Evolutionary conservation across 2,329 filamentous ascomycete species (phyloP), one percentile per base, ranked within the genome.

Genomic region (Lomentospora prolificans): DNA sequence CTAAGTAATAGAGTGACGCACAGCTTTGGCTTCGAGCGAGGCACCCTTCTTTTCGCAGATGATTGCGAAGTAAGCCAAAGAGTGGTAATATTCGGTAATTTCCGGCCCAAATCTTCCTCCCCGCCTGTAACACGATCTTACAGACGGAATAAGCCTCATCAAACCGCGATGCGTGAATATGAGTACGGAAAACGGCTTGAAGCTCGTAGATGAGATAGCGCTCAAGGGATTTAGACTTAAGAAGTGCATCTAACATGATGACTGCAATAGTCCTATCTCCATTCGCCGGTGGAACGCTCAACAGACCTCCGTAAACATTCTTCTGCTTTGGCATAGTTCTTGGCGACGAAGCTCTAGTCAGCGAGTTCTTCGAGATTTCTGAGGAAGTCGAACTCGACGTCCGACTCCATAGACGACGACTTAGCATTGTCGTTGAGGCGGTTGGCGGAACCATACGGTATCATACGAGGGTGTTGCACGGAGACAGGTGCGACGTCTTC

Each of bases 341-440:
- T 12, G 2, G 51, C 27, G 4, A 19, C 14, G 41, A 57, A 57
- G 14, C 51, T 44, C 4, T 50, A 39, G 25, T 54, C 53, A 10
- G 55, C 55, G 9, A 57, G 9, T n/a, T 57, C 55, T 24, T 54
- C 51, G 8, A 46, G 50, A 39, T 57, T 57, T 3, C 55, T n/a
- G 1, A 8, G 10, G 10, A 48, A 48, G n/a, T 27, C 44, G 7
- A 48, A 19, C 22, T 27, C 44, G 5, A 48, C 17, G 14, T 12
- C 44, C 3, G 44, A 48, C 22, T 48, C 44, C 8, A 14, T 8
- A 12, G 36, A 41, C n/a, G 9, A 4, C n/a, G 36, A 41, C 19
- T 19, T 19, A 17, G 36, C 36, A 41, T 41, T 17, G 19, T 41
- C 36, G n/a, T 41, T 17, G 19, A 7, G 3, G n/a, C 6, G 4